phyloP scores from a whole-genome alignment of 129 eudicot genomes.

The Silybum marianum region DNA sequence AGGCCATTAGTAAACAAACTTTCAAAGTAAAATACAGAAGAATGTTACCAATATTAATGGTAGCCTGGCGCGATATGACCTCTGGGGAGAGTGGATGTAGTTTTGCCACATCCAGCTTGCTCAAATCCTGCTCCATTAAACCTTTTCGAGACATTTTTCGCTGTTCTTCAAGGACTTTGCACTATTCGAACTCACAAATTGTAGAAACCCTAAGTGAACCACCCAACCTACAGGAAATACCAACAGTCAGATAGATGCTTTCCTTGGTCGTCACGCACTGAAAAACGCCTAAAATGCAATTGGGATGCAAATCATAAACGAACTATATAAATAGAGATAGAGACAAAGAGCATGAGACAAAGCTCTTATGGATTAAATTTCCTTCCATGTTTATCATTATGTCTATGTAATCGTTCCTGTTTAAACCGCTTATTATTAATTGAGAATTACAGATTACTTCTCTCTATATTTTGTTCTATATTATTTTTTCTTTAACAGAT shows the following conservation, averaged over 20 bases:
- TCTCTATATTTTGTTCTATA: no score
- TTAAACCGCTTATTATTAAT: no score
- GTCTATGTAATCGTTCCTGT: no score
- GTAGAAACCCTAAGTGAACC: slow-evolving; percentile 27
- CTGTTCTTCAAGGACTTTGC: slow-evolving; percentile 25
- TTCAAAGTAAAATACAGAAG: neutral
- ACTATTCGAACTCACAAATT: slow-evolving; percentile 3
- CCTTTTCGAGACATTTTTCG: slow-evolving; percentile 27
- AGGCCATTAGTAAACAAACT: slow-evolving; percentile 1
- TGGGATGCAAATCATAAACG: slow-evolving; percentile 13
- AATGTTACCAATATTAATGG: slow-evolving; percentile 76
- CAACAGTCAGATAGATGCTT: neutral
- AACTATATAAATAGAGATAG: no score
- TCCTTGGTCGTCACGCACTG: no score
- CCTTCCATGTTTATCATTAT: no score
- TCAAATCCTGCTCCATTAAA: slow-evolving; percentile 32
- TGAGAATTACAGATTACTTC: no score
- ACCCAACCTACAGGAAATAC: slow-evolving; percentile 15
- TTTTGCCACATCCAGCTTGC: slow-evolving; percentile 56
- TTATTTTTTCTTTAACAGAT: no score
- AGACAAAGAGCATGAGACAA: no score
- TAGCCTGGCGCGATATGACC: slow-evolving; percentile 96
- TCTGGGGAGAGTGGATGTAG: slow-evolving; percentile 93
- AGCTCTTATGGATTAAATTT: no score
- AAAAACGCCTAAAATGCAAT: slow-evolving; percentile 1